Conservation (phyloP, 1,139 yeast genomes). For the Geotrichum candidum region DNA sequence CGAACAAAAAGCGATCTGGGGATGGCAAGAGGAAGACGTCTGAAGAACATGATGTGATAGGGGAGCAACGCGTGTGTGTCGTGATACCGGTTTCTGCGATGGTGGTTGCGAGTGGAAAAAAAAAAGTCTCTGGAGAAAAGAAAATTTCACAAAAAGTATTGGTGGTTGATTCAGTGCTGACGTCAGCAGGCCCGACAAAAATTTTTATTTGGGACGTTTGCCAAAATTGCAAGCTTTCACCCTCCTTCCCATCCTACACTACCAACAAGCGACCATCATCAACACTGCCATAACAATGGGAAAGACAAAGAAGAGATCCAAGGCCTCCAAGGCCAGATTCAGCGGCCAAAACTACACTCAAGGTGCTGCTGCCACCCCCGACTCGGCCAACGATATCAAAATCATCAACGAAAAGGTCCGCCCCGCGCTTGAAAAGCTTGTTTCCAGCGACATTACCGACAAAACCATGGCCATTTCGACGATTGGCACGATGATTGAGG, state of each 20-base stretch:
- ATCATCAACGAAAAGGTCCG: conserved; percentile 52
- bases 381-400: conserved; percentile 41
- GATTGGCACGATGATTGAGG: conserved; percentile 66
- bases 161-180: neutral
- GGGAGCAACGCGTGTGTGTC: neutral
- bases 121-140: neutral
- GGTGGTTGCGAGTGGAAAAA: neutral
- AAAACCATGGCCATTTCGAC: conserved; percentile 73
- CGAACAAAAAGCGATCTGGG: neutral
- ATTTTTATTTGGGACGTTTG: neutral
- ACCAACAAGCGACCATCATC: neutral
- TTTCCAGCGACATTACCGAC: conserved; percentile 62
- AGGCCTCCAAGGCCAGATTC: conserved; percentile 43
- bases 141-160: neutral
- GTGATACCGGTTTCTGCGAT: conserved; percentile 1
- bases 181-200: neutral
- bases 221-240: neutral
- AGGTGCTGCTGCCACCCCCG: conserved; percentile 28
- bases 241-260: neutral
- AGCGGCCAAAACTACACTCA: conserved; percentile 28
- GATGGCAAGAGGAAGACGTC: neutral
- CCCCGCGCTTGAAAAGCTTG: conserved; percentile 62
- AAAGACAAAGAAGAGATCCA: conserved; percentile 65
- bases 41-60: neutral
- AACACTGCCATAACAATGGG: conserved; percentile 47